Evolutionary conservation across 495 filamentous ascomycete species (phyloP).

Genomic region (Xylaria acuta): DNA sequence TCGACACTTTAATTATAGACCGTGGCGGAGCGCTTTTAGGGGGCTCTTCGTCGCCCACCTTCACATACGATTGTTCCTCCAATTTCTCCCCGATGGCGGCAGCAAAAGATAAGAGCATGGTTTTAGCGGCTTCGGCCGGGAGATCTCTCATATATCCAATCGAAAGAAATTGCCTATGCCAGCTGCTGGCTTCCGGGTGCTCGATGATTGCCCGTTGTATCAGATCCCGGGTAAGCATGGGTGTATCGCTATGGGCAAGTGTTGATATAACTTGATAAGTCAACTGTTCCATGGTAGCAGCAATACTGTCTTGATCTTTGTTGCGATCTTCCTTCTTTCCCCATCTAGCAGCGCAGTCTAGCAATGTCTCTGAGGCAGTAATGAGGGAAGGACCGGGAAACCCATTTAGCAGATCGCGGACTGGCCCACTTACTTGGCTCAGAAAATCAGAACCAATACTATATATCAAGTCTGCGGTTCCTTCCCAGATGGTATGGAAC

Average conservation of each 20-base stretch:
- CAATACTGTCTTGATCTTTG: slow-evolving; percentile 21
- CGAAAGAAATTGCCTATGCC: slow-evolving; percentile 41
- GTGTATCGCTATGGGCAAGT: slow-evolving; percentile 37
- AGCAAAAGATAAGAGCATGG: slow-evolving; percentile 37
- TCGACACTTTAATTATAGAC: slow-evolving; percentile 44
- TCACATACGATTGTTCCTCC: slow-evolving; percentile 34
- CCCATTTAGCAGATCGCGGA: slow-evolving; percentile 21
- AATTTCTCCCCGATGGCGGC: slow-evolving; percentile 36
- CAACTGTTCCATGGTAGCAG: slow-evolving; percentile 27
- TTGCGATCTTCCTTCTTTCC: slow-evolving; percentile 25
- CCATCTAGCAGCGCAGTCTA: slow-evolving; percentile 26
- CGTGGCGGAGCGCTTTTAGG: slow-evolving; percentile 25
- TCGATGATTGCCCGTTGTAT: slow-evolving; percentile 39
- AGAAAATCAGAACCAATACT: slow-evolving; percentile 31
- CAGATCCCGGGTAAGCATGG: slow-evolving; percentile 33
- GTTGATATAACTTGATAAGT: slow-evolving; percentile 34
- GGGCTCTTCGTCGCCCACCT: slow-evolving; percentile 24
- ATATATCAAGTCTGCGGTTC: slow-evolving; percentile 25
- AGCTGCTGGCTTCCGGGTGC: slow-evolving; percentile 44
- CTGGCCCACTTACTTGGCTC: slow-evolving; percentile 5
- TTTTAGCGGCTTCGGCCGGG: slow-evolving; percentile 32
- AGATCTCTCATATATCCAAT: slow-evolving; percentile 34
- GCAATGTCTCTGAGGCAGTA: slow-evolving; percentile 29
- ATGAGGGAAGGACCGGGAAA: slow-evolving; percentile 30
- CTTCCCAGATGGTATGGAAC: slow-evolving; percentile 32